phyloP scores from a whole-genome alignment of 495 filamentous ascomycete genomes.

The Aspergillus coremiiformis region DNA sequence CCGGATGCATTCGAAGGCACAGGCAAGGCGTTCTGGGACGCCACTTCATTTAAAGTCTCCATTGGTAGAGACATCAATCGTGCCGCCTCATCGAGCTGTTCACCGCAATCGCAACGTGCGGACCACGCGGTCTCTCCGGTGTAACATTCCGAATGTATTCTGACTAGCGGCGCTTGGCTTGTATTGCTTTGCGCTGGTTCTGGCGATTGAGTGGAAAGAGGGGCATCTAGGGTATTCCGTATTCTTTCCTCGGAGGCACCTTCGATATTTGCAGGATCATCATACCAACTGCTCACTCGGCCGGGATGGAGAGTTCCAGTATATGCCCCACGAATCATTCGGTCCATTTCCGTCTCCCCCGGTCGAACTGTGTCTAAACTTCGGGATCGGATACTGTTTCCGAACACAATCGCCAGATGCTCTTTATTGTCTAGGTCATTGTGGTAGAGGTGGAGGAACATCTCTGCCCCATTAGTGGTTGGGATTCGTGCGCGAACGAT shows the following conservation, averaged over 20 bases:
- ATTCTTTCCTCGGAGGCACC: neutral
- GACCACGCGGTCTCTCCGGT: conserved; percentile 98
- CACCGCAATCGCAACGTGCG: conserved; percentile 93
- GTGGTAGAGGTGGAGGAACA: conserved; percentile 93
- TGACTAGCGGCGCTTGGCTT: conserved; percentile 60
- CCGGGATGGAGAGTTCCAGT: conserved; percentile 82
- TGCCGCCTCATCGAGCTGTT: conserved; percentile 95
- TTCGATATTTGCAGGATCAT: conserved; percentile 22
- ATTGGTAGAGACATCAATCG: conserved; percentile 79
- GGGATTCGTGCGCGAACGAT: conserved; percentile 79
- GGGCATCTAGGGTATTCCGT: neutral
- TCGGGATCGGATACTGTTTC: conserved; percentile 68
- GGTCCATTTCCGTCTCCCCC: conserved; percentile 92
- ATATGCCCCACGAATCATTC: conserved; percentile 92
- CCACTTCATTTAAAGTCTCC: conserved; percentile 28
- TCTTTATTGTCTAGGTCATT: conserved; percentile 93
- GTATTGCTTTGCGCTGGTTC: conserved; percentile 8
- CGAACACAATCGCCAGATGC: conserved; percentile 97
- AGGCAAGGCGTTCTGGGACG: conserved; percentile 33
- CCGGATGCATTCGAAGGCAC: conserved; percentile 50
- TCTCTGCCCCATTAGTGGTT: conserved; percentile 82
- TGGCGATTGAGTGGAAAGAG: neutral
- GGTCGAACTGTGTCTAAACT: conserved; percentile 71
- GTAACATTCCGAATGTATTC: conserved; percentile 98
- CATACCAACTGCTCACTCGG: conserved; percentile 59